Evolutionary conservation across 1,139 yeast species (phyloP).

Genomic region (Lodderomyces theae): DNA sequence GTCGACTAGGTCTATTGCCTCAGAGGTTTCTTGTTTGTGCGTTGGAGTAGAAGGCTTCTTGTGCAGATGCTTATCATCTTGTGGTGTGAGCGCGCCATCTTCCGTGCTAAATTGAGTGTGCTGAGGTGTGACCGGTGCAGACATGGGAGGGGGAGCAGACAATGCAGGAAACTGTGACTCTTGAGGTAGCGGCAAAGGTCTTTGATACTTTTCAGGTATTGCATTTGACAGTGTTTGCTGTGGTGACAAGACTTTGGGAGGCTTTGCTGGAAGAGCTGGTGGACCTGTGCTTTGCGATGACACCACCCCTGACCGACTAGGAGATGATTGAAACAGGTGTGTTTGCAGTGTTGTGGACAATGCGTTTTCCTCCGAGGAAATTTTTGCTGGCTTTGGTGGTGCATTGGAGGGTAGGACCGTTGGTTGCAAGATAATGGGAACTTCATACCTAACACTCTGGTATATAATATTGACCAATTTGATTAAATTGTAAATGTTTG

Average conservation of each 20-base stretch:
- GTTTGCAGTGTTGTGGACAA: neutral
- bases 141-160: neutral
- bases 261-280: conserved; percentile 1
- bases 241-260: conserved; percentile 9
- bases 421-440: conserved; percentile 20
- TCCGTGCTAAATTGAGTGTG: neutral
- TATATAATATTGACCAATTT: conserved; percentile 36
- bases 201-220: neutral
- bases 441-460: conserved; percentile 39
- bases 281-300: neutral
- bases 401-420: neutral
- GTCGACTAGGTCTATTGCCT: conserved; percentile 21
- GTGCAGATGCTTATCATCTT: neutral
- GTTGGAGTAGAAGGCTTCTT: neutral
- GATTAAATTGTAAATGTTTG: conserved; percentile 32
- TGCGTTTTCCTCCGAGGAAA: conserved; percentile 13
- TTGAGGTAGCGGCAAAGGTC: conserved; percentile 2
- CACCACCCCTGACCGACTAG: neutral
- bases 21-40: neutral
- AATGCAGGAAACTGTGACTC: neutral
- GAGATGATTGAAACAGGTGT: conserved; percentile 2
- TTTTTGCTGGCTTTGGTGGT: conserved; percentile 25
- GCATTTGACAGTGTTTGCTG: conserved; percentile 4
- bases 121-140: neutral
- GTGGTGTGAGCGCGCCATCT: neutral